Evolutionary conservation across 805 yeast genomes (phyloP).

Genomic region (Blastobotrys terrestris): DNA sequence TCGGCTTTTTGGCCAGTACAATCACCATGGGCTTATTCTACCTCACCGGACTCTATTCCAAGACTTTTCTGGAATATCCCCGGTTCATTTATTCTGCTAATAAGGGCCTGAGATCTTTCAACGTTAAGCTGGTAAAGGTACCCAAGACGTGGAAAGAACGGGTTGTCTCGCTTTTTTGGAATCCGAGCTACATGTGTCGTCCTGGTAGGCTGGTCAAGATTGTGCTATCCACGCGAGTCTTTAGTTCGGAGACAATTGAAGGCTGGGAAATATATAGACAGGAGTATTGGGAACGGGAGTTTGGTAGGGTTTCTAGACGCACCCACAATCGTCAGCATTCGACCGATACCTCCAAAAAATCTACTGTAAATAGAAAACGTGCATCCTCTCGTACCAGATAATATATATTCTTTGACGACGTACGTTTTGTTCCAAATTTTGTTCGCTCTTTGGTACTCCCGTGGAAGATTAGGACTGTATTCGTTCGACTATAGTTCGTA

Average conservation of each 20-base stretch:
- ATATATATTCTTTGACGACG: too few relatives aligned
- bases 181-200: slow-evolving; percentile 22
- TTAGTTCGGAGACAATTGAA: slow-evolving; percentile 76
- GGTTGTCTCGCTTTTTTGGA: slow-evolving; percentile 20
- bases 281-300: slow-evolving; percentile 89
- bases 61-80: slow-evolving; percentile 78
- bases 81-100: slow-evolving; percentile 76
- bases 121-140: slow-evolving; percentile 55
- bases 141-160: slow-evolving; percentile 25
- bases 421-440: too few relatives aligned
- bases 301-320: slow-evolving; percentile 24
- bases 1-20: slow-evolving; percentile 50
- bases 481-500: too few relatives aligned
- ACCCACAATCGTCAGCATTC: not conserved
- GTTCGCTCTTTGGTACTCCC: too few relatives aligned
- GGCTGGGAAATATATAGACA: slow-evolving; percentile 93
- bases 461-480: too few relatives aligned
- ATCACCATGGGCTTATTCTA: slow-evolving; percentile 74
- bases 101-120: slow-evolving; percentile 80
- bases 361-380: not conserved
- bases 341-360: not conserved
- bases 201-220: slow-evolving; percentile 75
- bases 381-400: not conserved
- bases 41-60: slow-evolving; percentile 81
- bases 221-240: slow-evolving; percentile 73